Conservation (phyloP, 306 rosid species). For the Neltuma alba region DNA sequence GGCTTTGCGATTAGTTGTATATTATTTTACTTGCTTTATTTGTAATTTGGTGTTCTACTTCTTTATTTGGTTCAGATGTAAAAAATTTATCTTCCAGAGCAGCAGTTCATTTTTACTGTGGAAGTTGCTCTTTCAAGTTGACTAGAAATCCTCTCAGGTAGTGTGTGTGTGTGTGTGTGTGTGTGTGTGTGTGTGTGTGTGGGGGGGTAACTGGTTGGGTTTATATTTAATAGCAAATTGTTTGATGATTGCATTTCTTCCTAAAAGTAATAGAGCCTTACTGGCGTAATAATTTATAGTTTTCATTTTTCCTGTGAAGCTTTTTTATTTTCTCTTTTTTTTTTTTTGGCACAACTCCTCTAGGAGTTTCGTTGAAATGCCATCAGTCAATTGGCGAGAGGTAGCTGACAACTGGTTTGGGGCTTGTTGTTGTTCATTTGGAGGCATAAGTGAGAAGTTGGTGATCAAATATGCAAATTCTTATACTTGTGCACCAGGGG, state of each 20-base stretch:
- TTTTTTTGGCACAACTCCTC: constrained; percentile 26
- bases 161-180: not conserved
- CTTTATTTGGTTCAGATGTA: constrained; percentile 55
- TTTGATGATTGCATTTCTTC: not conserved
- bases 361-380: constrained; percentile 89
- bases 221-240: not conserved
- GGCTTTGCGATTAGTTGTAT: not conserved
- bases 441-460: constrained; percentile 90
- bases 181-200: not conserved
- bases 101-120: constrained; percentile 72
- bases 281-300: not conserved
- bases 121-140: constrained; percentile 65
- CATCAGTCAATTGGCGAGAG: constrained; percentile 92
- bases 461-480: constrained; percentile 72
- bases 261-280: not conserved
- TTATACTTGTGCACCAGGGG: constrained; percentile 56
- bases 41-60: not conserved
- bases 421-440: constrained; percentile 89
- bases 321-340: constrained; percentile 10
- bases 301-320: not conserved
- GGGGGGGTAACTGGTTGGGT: not conserved
- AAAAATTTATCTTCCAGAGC: constrained; percentile 51
- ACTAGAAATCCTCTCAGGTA: constrained; percentile 72
- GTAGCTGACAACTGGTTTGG: constrained; percentile 98
- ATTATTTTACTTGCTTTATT: not conserved